These are phyloP conservation scores for Musa acuminata DNA, from an alignment of 176 grass and related monocot genomes.

Conservation along the genomic window DNA sequence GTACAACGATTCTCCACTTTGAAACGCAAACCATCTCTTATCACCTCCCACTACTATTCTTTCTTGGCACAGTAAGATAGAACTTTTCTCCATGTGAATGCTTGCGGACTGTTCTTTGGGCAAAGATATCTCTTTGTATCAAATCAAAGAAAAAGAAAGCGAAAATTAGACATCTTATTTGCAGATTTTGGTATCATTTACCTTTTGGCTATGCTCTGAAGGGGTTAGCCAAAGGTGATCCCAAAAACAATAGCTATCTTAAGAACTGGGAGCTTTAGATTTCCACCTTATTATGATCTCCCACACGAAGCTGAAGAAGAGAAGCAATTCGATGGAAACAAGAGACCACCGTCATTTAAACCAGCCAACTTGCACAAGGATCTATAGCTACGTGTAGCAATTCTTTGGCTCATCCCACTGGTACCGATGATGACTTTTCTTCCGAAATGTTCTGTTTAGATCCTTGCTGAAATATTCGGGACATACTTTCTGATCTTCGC, in stretches of 20 bases:
- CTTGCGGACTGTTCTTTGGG: too few relatives aligned
- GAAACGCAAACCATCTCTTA: not conserved
- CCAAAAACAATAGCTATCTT: too few relatives aligned
- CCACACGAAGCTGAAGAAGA: not conserved
- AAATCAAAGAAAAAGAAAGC: too few relatives aligned
- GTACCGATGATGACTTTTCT: not conserved
- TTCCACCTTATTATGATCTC: not conserved
- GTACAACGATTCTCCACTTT: not conserved
- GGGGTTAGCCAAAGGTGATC: too few relatives aligned
- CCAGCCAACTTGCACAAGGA: too few relatives aligned
- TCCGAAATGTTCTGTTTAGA: constrained; percentile 7
- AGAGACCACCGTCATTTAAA: not conserved
- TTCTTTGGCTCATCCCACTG: too few relatives aligned
- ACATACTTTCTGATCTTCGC: constrained; percentile 92
- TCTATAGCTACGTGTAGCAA: too few relatives aligned
- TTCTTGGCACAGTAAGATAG: too few relatives aligned
- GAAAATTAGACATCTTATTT: not conserved
- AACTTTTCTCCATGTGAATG: too few relatives aligned
- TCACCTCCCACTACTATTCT: not conserved
- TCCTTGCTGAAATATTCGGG: constrained; percentile 57
- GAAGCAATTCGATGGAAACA: not conserved
- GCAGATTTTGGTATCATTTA: not conserved
- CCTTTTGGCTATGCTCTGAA: too few relatives aligned
- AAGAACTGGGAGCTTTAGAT: too few relatives aligned
- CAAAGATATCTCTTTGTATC: not conserved